These are phyloP conservation scores for Vigna hirtella DNA, from an alignment of 306 rosid genomes.

Conservation along the genomic window DNA sequence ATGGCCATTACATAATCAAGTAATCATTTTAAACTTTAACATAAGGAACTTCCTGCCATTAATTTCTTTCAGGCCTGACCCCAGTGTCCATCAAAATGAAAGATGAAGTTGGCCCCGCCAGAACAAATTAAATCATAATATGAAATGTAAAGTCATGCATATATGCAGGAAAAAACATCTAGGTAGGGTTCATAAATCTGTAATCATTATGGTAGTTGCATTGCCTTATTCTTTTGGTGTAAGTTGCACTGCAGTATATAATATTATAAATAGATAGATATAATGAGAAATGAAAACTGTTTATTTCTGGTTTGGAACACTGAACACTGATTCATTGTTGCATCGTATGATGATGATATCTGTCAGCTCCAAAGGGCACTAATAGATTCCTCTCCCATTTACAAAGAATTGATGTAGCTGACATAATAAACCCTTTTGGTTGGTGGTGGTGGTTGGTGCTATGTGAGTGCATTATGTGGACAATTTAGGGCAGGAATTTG, in stretches of 20 bases:
- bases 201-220: slow-evolving; percentile 46
- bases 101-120: slow-evolving; percentile 31
- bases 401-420: slow-evolving; percentile 28
- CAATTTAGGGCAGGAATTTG: slow-evolving; percentile 6
- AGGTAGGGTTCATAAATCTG: slow-evolving; percentile 33
- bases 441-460: slow-evolving; percentile 43
- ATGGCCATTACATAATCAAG: slow-evolving; percentile 36
- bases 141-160: slow-evolving; percentile 27
- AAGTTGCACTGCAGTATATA: background rate
- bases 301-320: slow-evolving; percentile 19
- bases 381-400: slow-evolving; percentile 44
- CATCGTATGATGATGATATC: slow-evolving; percentile 39
- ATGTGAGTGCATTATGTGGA: background rate
- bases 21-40: slow-evolving; percentile 39
- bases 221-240: background rate
- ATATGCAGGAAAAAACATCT: slow-evolving; percentile 31
- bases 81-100: slow-evolving; percentile 32
- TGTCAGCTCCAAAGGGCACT: slow-evolving; percentile 44
- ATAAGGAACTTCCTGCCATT: slow-evolving; percentile 19
- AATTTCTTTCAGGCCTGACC: slow-evolving; percentile 38
- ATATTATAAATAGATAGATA: background rate
- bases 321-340: slow-evolving; percentile 29
- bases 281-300: slow-evolving; percentile 4
- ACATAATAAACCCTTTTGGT: slow-evolving; percentile 19
- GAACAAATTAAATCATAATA: slow-evolving; percentile 21